Base-by-base conservation (phyloP, 805 yeast species). In the Wickerhamiella bombiphila region DNA sequence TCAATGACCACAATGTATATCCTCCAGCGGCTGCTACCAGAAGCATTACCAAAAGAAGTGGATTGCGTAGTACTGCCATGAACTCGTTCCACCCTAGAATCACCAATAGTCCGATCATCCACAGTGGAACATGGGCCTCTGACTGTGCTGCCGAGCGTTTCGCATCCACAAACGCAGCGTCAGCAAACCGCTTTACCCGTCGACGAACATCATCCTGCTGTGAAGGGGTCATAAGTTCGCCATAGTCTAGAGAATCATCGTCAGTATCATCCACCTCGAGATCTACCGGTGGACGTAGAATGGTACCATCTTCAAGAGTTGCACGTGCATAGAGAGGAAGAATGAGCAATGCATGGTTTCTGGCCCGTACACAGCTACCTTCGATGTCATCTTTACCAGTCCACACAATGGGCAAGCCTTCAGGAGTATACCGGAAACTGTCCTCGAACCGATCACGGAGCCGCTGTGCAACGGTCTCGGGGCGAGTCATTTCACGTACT, bases 41-140 rank as follows among this genome's bases (percentile, higher is more conserved):
- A 24, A 9, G 13, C 9, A 24, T 13, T 29, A 57, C 30, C 46
- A 86, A 74, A 48, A 80, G 69, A n/a, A 88, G 50, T 37, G 98
- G 96, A 54, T 81, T 86, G 45, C 93, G 70, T 32, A 91, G 53
- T 14, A 91, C 72, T 7, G 91, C 78, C 79, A 85, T 70, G 47
- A 91, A 77, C 64, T 91, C 96, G 57, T 86, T 86, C 95, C 95
- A 91, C 7, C 98, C 98, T 17, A 91, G 63, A 3, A 80, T 74
- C 2, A 79, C 56, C 18, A 91, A 61, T 11, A 88, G 52, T 8
- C 73, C 60, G 59, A 82, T 85, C 40, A 91, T 72, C 64, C 78
- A 91, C 46, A 74, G 64, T 3, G 98, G 98, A 40, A 91, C 78
- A 41, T 77, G 75, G 0, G 94, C 73, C 9, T 74, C 70, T 34